Conservation (phyloP, 768 basidiomycete genomes). For the Tephrocybe sp. region DNA sequence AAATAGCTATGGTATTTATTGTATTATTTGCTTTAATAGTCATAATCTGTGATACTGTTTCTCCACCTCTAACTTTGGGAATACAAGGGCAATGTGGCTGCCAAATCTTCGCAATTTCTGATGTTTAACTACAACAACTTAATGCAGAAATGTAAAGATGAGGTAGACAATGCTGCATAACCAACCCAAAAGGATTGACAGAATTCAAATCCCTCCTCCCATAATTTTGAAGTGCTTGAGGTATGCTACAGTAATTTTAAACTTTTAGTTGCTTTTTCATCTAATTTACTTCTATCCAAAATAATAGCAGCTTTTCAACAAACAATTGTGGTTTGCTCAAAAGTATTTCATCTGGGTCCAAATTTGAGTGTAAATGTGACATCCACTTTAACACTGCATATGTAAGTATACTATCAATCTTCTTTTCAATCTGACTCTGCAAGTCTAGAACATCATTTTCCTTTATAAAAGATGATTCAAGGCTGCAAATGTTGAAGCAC, state of each 20-base stretch:
- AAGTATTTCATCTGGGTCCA: background rate
- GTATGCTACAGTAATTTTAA: background rate
- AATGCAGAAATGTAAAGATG: background rate
- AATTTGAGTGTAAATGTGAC: background rate
- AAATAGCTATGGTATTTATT: background rate
- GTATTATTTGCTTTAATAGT: background rate
- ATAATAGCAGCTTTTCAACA: background rate
- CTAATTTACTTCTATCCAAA: background rate
- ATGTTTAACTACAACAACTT: background rate
- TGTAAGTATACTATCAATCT: background rate
- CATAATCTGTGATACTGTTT: background rate
- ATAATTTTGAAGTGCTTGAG: background rate
- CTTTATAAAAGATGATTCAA: too few species aligned
- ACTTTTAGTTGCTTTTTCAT: background rate
- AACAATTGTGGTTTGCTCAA: background rate
- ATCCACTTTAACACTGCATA: slow-evolving; percentile 3
- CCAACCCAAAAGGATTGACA: background rate
- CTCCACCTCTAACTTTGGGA: background rate
- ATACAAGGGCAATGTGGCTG: background rate
- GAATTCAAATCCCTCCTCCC: background rate
- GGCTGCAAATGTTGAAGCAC: too few species aligned
- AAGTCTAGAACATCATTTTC: background rate
- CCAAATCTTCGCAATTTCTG: background rate
- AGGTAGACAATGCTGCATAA: background rate
- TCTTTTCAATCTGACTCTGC: background rate